Conservation (phyloP, 805 yeast genomes). For the Kazachstania bromeliacearum region DNA sequence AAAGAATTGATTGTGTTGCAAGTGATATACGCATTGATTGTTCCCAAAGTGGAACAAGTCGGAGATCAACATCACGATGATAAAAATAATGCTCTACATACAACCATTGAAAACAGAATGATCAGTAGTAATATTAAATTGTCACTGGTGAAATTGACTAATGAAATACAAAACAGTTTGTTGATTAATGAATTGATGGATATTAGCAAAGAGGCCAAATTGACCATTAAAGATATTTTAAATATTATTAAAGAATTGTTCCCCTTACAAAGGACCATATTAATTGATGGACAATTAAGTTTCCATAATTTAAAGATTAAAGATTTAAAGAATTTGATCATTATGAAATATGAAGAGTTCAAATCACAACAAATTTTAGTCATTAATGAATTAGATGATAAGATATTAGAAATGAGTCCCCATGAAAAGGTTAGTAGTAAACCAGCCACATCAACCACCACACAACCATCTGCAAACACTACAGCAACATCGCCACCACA, state of each 20-base stretch:
- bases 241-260: conserved; percentile 21
- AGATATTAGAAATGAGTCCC: conserved; percentile 8
- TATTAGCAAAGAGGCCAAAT: conserved; percentile 9
- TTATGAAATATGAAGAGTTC: conserved; percentile 13
- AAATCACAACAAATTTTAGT: conserved; percentile 9
- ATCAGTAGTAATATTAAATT: conserved; percentile 18
- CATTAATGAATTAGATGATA: conserved; percentile 16
- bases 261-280: conserved; percentile 23
- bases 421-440: not conserved
- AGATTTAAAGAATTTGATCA: conserved; percentile 13
- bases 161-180: conserved; percentile 26
- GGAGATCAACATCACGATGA: conserved; percentile 4
- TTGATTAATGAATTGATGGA: conserved; percentile 17
- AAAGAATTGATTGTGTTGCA: conserved; percentile 27
- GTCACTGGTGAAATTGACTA: conserved; percentile 26
- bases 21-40: conserved; percentile 20
- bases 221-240: conserved; percentile 26
- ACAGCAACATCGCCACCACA: conserved; percentile 1
- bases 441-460: not conserved
- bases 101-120: conserved; percentile 2
- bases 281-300: conserved; percentile 27
- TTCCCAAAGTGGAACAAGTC: conserved; percentile 7
- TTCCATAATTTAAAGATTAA: conserved; percentile 24
- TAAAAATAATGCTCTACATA: not conserved
- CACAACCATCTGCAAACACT: conserved; percentile 3